Base-by-base conservation (phyloP, 345 rosid species). In the Hirschfeldia incana region DNA sequence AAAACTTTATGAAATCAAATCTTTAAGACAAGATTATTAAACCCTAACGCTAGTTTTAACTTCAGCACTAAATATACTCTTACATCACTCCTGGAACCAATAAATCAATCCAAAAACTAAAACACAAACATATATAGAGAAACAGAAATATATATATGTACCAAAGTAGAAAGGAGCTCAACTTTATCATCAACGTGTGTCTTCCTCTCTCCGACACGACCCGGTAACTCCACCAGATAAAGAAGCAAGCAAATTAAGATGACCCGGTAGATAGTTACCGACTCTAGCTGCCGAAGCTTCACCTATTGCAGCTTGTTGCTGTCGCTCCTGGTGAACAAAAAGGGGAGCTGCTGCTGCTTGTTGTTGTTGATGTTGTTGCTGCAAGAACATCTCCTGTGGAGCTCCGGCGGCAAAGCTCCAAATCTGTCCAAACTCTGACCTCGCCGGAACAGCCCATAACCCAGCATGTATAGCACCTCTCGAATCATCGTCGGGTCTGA, bases 271-370 rank as follows among this genome's bases (percentile, higher is more conserved):
- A 83, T 89, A 89, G 80, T 89, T 89, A n/a, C 92, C 95, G 6
- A 89, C 87, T 73, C 94, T 83, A 16, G 97, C 94, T 7, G 97
- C 94, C 15, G 97, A 95, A 34, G 97, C 97, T 83, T 95, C 99
- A 57, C 99, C 98, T 77, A 92, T 90, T 4, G 90, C 89, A 26
- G 69, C 79, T 70, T 67, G 78, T 6, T 59, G 77, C 32, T 86
- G 90, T 44, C 87, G 98, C 67, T 91, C 93, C 79, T 89, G 94
- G 67, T 88, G 97, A 49, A 87, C 71, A 33, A 84, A 86, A 9
- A 81, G 61, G 21, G 21, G 21, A 21, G 21, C 21, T 21, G 21
- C 21, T n/a, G 85, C 77, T 73, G 78, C 72, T 69, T 88, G 65
- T 0, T 86, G 69, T 4, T 88, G 87, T 9, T 55, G 28, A 0